Evolutionary conservation across 169 alveolate genomes (phyloP), one percentile per base, ranked within the genome.

Genomic region (Nephromyces sp.): DNA sequence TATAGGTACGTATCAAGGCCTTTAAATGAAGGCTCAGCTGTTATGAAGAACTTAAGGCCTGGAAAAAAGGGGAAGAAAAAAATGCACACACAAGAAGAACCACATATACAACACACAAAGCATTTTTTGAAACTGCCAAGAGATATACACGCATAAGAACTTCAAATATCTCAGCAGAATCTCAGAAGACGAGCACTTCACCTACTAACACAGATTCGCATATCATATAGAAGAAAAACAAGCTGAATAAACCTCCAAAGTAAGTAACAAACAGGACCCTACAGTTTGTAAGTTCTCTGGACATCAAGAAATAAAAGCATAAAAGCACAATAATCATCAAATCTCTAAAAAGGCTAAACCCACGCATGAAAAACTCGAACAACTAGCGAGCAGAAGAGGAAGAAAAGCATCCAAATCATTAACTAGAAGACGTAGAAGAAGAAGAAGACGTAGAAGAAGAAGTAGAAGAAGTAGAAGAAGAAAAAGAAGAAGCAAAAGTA

Each of bases 31-130:
- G 76, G 53, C 57, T 85, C 85, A 34, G 89, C 81, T 33, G 85
- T 77, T 53, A 83, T 61, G 22, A 84, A 78, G 70, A 86, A 86
- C 67, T 83, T 84, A n/a, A 86, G 66, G 3, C 84, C 84, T 78
- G 52, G 66, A 62, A 8, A 62, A 8, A 62, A n/a, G 8, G 8
- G 8, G 68, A 53, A 53, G 43, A 8, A 62, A 62, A 8, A n/a
- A 62, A 62, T 8, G 29, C 15, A 62, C 8, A 21, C 8, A 8
- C 63, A 21, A 15, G n/a, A 8, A 21, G 43, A 21, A 24, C 8
- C n/a, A 8, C 68, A 15, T 8, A 15, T 53, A 21, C n/a, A 62
- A 62, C 66, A 62, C 68, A 62, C 51, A 62, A 8, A n/a, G n/a
- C n/a, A n/a, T n/a, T n/a, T n/a, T n/a, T n/a, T n/a, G n/a, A n/a